Conservation (phyloP, 2,329 filamentous ascomycete species). For the Trichoderma cornu-damae region DNA sequence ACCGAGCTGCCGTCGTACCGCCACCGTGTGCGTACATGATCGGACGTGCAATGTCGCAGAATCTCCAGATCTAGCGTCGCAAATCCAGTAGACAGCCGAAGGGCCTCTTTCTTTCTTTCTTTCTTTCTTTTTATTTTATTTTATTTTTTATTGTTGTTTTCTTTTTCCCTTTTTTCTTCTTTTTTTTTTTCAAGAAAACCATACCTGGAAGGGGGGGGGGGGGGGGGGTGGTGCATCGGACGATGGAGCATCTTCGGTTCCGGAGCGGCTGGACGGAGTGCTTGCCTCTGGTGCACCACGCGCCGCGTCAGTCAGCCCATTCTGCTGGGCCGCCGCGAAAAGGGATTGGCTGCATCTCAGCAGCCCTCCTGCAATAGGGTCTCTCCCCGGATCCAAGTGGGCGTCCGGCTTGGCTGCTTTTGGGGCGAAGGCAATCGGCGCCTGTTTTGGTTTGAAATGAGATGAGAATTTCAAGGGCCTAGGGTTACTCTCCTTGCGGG, state of each 20-base stretch:
- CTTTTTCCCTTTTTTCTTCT: not conserved
- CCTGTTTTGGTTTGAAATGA: constrained; percentile 11
- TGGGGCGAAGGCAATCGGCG: constrained; percentile 7
- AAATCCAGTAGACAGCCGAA: constrained; percentile 8
- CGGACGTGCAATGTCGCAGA: constrained; percentile 12
- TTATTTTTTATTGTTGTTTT: not conserved
- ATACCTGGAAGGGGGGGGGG: not conserved
- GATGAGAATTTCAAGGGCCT: not conserved
- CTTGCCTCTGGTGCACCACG: not conserved
- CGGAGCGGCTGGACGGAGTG: constrained; percentile 13
- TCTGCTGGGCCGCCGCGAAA: not conserved
- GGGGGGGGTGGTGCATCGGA: no score
- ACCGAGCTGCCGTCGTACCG: not conserved
- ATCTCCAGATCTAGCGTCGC: constrained; percentile 9
- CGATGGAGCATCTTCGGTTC: constrained; percentile 13
- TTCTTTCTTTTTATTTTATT: not conserved
- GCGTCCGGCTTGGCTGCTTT: not conserved
- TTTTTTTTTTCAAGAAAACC: not conserved
- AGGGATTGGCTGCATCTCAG: constrained; percentile 8
- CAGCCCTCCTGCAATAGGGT: constrained; percentile 1
- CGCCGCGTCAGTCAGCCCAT: constrained; percentile 19
- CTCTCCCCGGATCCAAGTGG: constrained; percentile 4
- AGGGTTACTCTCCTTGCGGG: not conserved
- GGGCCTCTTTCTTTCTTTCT: not conserved
- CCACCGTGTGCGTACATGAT: constrained; percentile 9